Evolutionary conservation across 768 basidiomycete species (phyloP), one percentile per base, ranked within the genome.

Genomic region (Clavulina sp.): DNA sequence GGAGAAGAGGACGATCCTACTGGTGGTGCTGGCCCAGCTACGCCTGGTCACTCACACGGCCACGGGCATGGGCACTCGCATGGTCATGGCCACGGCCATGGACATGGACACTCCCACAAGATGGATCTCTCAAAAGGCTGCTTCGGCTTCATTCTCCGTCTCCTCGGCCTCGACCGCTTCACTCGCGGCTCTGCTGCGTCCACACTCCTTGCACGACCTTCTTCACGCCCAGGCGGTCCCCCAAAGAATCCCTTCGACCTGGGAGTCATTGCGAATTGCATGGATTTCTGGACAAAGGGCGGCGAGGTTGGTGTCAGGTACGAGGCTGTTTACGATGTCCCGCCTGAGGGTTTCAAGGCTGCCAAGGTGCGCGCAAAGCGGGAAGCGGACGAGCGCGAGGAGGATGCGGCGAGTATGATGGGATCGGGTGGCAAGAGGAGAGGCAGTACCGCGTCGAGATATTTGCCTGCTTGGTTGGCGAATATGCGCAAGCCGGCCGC

Each of bases 161-260:
- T 97, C 3, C 77, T 95, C 30, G 95, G 95, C 0, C 73, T 99
- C 46, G 95, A 99, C 66, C 70, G 89, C 48, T 96, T 96, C 67
- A 95, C 92, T 34, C 81, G 81, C 50, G 89, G 89, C 23, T 81
- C 80, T 57, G 91, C 89, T 0, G 82, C 83, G 5, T 79, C 85
- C 58, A 91, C 92, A 23, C 78, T 97, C 51, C n/a, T n/a, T n/a
- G n/a, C n/a, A n/a, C n/a, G n/a, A n/a, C n/a, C n/a, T n/a, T n/a
- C n/a, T n/a, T 76, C 80, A 46, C 71, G 79, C 24, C 81, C 85
- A 1, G 70, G 77, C 4, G 79, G 75, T 52, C 81, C 84, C 33
- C 73, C 76, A 7, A 19, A 7, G 49, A 97, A 97, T 66, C 95
- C 93, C 36, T 99, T 97, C 63, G 88, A 95, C 65, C 59, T 84